A percentile compares a stretch with the other conserved stretches of the same genome.
phyloP scores from a whole-genome alignment of 2,329 filamentous ascomycete species.

The Colletotrichum sp. region DNA sequence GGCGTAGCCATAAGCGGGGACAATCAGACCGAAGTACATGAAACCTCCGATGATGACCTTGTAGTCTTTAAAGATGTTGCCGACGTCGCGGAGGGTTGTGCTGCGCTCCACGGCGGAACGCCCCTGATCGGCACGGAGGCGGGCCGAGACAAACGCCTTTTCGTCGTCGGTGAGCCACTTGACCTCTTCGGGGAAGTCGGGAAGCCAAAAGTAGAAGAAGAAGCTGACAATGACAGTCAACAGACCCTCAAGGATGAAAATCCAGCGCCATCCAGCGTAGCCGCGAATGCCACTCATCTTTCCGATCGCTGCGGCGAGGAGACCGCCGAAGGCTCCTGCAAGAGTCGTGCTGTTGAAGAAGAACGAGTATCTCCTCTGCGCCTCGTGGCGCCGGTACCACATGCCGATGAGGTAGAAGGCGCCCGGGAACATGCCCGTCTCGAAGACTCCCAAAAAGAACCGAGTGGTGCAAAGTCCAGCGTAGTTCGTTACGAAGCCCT shows the following conservation, averaged over 20 bases:
- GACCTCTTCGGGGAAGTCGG: conserved; percentile 75
- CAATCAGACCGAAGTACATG: conserved; percentile 83
- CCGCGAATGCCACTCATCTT: conserved; percentile 76
- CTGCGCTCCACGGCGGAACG: conserved; percentile 65
- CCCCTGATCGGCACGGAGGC: conserved; percentile 72
- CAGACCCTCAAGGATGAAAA: conserved; percentile 78
- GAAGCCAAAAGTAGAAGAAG: conserved; percentile 71
- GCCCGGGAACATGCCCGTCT: conserved; percentile 68
- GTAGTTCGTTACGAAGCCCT: conserved; percentile 81
- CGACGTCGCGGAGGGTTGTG: conserved; percentile 62
- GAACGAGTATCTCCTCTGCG: conserved; percentile 90
- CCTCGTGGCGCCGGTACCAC: conserved; percentile 89
- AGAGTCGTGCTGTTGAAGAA: conserved; percentile 84
- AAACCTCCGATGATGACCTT: conserved; percentile 76
- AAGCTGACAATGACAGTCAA: conserved; percentile 67
- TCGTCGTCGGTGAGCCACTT: conserved; percentile 77
- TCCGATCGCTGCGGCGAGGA: conserved; percentile 42
- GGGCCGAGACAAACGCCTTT: conserved; percentile 66
- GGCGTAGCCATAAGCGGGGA: conserved; percentile 78
- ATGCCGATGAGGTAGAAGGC: conserved; percentile 77
- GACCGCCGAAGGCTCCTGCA: conserved; percentile 26
- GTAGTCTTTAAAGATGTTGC: conserved; percentile 71
- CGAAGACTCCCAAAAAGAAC: conserved; percentile 83
- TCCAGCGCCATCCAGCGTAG: conserved; percentile 80
- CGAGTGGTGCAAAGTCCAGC: conserved; percentile 76